A percentile compares a stretch with the other conserved stretches of the same genome.
Evolutionary conservation across 2,329 filamentous ascomycete species (phyloP).

Genomic region (Neoascochyta sp.): DNA sequence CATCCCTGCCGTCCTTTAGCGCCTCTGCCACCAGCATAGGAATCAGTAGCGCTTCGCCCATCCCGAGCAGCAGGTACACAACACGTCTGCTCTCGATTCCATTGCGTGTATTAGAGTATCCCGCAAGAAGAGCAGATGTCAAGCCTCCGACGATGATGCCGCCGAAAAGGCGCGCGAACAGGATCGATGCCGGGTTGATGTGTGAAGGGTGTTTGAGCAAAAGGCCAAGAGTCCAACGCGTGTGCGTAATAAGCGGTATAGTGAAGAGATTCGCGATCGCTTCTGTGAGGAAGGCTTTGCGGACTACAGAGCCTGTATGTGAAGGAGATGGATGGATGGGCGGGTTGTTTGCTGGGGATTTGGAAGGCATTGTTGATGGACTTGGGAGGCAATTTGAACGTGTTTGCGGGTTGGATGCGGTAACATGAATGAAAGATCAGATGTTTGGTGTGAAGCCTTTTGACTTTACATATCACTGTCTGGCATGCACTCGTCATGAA

Average conservation of each 20-base stretch:
- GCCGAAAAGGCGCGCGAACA: constrained; percentile 24
- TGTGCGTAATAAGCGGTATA: constrained; percentile 23
- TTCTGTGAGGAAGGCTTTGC: constrained; percentile 26
- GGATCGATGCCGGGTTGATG: constrained; percentile 20
- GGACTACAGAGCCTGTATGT: constrained; percentile 16
- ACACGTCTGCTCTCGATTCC: constrained; percentile 22
- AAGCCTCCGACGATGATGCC: constrained; percentile 22
- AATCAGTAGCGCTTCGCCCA: constrained; percentile 20
- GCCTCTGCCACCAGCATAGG: constrained; percentile 19
- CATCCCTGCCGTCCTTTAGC: constrained; percentile 13
- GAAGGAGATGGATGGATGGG: constrained; percentile 13
- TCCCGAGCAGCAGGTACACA: constrained; percentile 20
- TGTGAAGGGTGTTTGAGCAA: constrained; percentile 18
- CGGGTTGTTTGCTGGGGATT: constrained; percentile 21
- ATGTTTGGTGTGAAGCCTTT: too few species aligned
- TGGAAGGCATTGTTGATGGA: constrained; percentile 3
- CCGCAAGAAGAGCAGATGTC: constrained; percentile 19
- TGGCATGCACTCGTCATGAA: too few species aligned
- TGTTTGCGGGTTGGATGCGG: too few species aligned
- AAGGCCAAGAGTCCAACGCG: constrained; percentile 16
- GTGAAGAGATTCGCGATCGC: constrained; percentile 27
- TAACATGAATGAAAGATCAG: too few species aligned
- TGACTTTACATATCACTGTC: too few species aligned
- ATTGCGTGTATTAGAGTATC: constrained; percentile 22
- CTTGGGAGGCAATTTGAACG: too few species aligned